Conservation (phyloP, 2,329 filamentous ascomycete species). For the Apiospora aurea region DNA sequence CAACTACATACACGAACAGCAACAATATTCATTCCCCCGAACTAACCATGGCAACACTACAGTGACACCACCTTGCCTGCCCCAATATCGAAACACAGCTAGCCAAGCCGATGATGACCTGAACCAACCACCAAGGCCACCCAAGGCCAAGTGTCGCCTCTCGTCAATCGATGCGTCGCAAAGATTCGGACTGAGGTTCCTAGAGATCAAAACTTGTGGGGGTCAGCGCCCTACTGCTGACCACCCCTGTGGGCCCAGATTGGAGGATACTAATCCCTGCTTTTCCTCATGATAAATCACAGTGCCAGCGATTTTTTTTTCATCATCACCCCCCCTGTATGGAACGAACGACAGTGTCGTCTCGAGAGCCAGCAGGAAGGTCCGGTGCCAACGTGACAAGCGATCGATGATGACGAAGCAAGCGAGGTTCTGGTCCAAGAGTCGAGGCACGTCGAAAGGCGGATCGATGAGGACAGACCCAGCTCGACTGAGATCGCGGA, state of each 20-base stretch:
- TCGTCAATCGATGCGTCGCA: not conserved
- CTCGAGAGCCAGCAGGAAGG: not conserved
- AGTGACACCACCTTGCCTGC: not conserved
- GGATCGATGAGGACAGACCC: not conserved
- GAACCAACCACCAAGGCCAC: not conserved
- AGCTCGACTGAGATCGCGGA: constrained; percentile 4
- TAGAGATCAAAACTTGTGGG: not conserved
- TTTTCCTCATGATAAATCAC: no score
- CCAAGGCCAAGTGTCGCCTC: not conserved
- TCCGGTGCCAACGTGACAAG: not conserved
- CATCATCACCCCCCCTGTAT: no score
- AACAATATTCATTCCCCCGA: not conserved
- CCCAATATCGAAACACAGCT: not conserved
- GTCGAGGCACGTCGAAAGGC: not conserved
- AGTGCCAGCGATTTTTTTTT: no score
- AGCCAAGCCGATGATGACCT: not conserved
- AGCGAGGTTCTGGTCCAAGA: not conserved
- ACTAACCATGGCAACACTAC: not conserved
- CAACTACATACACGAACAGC: not conserved
- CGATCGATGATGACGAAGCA: not conserved
- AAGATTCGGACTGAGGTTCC: not conserved
- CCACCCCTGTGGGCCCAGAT: not conserved
- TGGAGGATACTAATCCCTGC: no score
- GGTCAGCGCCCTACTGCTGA: not conserved
- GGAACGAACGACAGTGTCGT: no score